These are phyloP conservation scores for Iberis pinnata DNA, from an alignment of 345 rosid genomes.

Conservation along the genomic window DNA sequence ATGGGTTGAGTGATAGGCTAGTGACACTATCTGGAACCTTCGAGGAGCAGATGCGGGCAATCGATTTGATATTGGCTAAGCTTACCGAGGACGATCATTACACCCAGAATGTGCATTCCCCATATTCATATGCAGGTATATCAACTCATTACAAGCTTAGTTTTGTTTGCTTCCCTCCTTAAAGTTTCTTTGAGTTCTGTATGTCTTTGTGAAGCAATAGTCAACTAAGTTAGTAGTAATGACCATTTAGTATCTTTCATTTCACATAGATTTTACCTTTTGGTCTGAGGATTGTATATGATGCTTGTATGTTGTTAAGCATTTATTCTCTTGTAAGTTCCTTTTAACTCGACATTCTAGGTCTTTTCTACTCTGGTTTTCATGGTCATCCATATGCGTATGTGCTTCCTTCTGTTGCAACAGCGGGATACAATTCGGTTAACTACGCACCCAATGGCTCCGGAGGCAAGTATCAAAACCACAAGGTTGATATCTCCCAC, in stretches of 20 bases:
- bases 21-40: conserved; percentile 81
- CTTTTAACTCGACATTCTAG: conserved; percentile 51
- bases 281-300: conserved; percentile 5
- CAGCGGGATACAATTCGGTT: conserved; percentile 58
- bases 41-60: conserved; percentile 89
- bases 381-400: conserved; percentile 57
- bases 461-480: conserved; percentile 75
- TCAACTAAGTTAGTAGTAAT: conserved; percentile 17
- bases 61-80: conserved; percentile 79
- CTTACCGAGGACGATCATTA: conserved; percentile 82
- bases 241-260: too few relatives aligned
- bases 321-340: conserved; percentile 34
- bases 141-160: conserved; percentile 20
- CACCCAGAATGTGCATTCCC: conserved; percentile 66
- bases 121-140: conserved; percentile 89
- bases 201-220: conserved; percentile 23
- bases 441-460: conserved; percentile 65
- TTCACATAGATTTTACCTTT: too few relatives aligned
- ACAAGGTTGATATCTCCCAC: conserved; percentile 51
- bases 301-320: conserved; percentile 23
- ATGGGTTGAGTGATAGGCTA: conserved; percentile 88
- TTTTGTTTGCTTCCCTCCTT: conserved; percentile 3
- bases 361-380: conserved; percentile 66
- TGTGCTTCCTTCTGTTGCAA: conserved; percentile 68
- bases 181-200: conserved; percentile 10